phyloP scores from a whole-genome alignment of 371 early-diverging fungal genomes.

The Haplosporangium sp. region DNA sequence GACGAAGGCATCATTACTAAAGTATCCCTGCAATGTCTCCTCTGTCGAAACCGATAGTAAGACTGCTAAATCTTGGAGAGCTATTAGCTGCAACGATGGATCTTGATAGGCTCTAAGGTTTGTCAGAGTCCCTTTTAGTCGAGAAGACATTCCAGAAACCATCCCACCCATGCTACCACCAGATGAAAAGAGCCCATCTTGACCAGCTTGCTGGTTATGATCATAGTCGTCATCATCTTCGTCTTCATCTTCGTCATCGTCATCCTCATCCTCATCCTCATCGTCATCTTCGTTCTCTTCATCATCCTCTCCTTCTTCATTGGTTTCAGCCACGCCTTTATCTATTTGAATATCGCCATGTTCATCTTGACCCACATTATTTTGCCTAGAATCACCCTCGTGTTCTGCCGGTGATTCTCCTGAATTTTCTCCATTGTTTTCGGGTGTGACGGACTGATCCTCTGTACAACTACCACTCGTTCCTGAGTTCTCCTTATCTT shows the following conservation, averaged over 20 bases:
- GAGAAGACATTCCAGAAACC: slow-evolving; percentile 60
- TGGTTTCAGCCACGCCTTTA: slow-evolving; percentile 21
- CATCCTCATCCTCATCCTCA: slow-evolving; percentile 55
- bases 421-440: background rate
- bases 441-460: slow-evolving; percentile 3
- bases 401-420: background rate
- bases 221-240: slow-evolving; percentile 50
- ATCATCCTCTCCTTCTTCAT: slow-evolving; percentile 33
- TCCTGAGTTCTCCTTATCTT: slow-evolving; percentile 6
- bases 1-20: slow-evolving; percentile 67
- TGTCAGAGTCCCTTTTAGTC: slow-evolving; percentile 63
- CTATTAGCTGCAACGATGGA: slow-evolving; percentile 72
- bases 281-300: slow-evolving; percentile 47
- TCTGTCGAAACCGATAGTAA: slow-evolving; percentile 78
- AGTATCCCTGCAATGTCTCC: slow-evolving; percentile 69
- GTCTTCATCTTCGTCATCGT: slow-evolving; percentile 61
- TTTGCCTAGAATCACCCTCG: background rate
- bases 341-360: background rate
- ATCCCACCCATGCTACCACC: slow-evolving; percentile 63
- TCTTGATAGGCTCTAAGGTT: slow-evolving; percentile 66
- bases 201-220: slow-evolving; percentile 40
- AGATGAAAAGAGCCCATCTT: slow-evolving; percentile 57
- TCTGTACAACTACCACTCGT: background rate
- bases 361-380: background rate
- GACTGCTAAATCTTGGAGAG: slow-evolving; percentile 76